These are phyloP conservation scores for Argentina anserina DNA, from an alignment of 306 rosid species.

Conservation along the genomic window DNA sequence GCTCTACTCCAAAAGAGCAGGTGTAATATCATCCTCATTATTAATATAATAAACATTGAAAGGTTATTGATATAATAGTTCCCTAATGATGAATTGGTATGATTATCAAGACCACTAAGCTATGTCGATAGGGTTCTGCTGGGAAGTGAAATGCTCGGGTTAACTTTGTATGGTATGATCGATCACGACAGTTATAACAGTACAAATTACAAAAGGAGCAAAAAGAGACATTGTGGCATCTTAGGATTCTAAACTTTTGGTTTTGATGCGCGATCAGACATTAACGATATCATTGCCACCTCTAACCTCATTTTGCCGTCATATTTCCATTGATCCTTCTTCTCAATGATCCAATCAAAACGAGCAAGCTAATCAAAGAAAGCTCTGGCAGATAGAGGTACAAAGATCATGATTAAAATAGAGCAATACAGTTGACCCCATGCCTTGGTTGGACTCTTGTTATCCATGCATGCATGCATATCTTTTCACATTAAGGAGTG, in stretches of 20 bases:
- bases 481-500: no score
- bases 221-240: not conserved
- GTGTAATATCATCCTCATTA: not conserved
- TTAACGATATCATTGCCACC: not conserved
- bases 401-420: not conserved
- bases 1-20: not conserved
- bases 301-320: not conserved
- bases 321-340: not conserved
- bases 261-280: not conserved
- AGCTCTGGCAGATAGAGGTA: not conserved
- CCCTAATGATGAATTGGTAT: not conserved
- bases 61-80: not conserved
- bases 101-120: not conserved
- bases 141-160: not conserved
- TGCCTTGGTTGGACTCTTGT: not conserved
- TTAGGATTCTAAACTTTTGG: constrained; percentile 5
- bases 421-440: not conserved
- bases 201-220: not conserved
- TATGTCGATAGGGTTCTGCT: not conserved
- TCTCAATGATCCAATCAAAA: not conserved
- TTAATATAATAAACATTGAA: not conserved
- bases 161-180: not conserved
- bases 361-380: not conserved
- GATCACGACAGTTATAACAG: not conserved
- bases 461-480: not conserved